A percentile compares a stretch with the other conserved stretches of the same genome.
phyloP scores from a whole-genome alignment of 2,329 filamentous ascomycete genomes.

The Biscogniauxia mediterranea region DNA sequence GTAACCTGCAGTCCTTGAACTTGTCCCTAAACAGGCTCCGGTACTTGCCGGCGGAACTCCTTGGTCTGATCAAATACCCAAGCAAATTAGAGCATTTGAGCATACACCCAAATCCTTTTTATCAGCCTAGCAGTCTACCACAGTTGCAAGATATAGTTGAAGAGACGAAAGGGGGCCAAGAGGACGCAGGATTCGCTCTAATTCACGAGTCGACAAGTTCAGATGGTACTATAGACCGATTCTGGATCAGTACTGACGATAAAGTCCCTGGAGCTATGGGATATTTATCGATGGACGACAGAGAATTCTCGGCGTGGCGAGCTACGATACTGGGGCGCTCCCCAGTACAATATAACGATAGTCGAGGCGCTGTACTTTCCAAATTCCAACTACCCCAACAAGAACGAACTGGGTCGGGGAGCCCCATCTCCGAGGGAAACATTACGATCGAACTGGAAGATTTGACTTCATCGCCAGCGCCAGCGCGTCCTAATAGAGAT shows the following conservation, averaged over 20 bases:
- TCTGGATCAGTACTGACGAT: constrained; percentile 8
- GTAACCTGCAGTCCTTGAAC: constrained; percentile 61
- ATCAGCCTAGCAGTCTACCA: constrained; percentile 36
- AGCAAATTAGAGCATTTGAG: constrained; percentile 51
- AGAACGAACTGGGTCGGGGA: neutral
- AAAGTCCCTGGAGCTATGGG: neutral
- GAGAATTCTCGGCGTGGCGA: constrained; percentile 19
- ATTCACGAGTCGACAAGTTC: neutral
- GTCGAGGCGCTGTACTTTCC: constrained; percentile 28
- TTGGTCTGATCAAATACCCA: constrained; percentile 50
- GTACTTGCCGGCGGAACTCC: constrained; percentile 61
- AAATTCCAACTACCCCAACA: constrained; percentile 26
- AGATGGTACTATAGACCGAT: neutral
- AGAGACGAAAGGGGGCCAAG: constrained; percentile 6
- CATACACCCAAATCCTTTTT: constrained; percentile 63
- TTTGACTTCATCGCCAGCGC: constrained; percentile 15
- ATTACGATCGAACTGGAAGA: constrained; percentile 24
- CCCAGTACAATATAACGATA: constrained; percentile 33
- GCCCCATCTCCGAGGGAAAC: neutral
- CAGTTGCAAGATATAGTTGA: constrained; percentile 5
- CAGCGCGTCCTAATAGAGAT: constrained; percentile 10
- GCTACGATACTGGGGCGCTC: constrained; percentile 24
- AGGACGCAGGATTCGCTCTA: neutral
- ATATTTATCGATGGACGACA: neutral
- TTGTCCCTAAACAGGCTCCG: constrained; percentile 62